A percentile compares a stretch with the other conserved stretches of the same genome.
phyloP scores from a whole-genome alignment of 164 flowering plant species.

The Vitis amurensis region DNA sequence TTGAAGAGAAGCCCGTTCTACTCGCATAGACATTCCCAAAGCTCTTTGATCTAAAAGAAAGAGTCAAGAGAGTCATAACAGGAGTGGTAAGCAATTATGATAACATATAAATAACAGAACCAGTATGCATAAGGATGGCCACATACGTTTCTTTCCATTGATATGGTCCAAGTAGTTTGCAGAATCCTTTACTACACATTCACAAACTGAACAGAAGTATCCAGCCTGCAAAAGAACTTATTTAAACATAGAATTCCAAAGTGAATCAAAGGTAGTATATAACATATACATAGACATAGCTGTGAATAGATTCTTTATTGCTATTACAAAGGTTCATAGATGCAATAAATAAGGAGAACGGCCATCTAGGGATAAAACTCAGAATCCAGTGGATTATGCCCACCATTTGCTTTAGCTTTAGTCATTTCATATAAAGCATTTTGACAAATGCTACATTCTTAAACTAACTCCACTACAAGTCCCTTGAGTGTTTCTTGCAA shows the following conservation, averaged over 20 bases:
- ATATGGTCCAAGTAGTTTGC: slow-evolving; percentile 98
- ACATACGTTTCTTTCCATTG: slow-evolving; percentile 95
- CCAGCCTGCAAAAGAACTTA: slow-evolving; percentile 71
- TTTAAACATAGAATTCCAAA: neutral
- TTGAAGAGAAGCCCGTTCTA: slow-evolving; percentile 85
- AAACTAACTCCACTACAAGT: no score
- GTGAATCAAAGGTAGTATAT: neutral
- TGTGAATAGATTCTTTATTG: no score
- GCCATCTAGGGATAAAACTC: no score
- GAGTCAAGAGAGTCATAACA: neutral
- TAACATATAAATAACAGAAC: neutral
- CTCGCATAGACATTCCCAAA: slow-evolving; percentile 97
- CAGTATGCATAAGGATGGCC: neutral
- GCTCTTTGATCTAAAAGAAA: slow-evolving; percentile 83
- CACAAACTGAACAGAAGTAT: slow-evolving; percentile 87
- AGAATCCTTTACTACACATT: slow-evolving; percentile 97
- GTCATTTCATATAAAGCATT: no score
- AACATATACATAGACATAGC: no score
- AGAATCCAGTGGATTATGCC: no score
- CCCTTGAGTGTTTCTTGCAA: no score
- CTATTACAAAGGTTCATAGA: no score
- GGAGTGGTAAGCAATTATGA: neutral
- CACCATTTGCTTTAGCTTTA: no score
- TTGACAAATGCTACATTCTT: no score
- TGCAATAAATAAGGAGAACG: no score